Evolutionary conservation across 169 alveolate species (phyloP), one percentile per base, ranked within the genome.

Genomic region (Cryptosporidium andersoni): DNA sequence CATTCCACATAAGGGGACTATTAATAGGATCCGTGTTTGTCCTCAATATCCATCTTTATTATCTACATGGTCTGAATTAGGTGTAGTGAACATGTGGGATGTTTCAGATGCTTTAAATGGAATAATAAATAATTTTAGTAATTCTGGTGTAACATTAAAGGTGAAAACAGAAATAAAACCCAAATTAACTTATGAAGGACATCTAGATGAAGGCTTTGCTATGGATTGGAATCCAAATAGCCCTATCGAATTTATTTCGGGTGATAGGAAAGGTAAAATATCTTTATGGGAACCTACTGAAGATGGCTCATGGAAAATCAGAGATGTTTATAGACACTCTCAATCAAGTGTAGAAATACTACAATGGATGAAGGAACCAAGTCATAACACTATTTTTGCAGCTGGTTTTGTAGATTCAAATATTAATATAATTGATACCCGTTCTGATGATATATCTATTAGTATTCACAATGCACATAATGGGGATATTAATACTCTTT

Each of bases 151-250:
- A 14, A 16, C 42, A 4, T 51, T 74, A 4, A 68, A 66, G n/a
- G 60, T 45, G 37, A 74, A 74, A 47, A 58, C 85, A 16, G 36
- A 25, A 25, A 25, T 58, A 43, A 74, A 74, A 51, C 85, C 85
- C 8, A 74, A 43, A 52, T 74, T 58, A 34, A 56, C 85, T 2
- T 74, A 74, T 14, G 68, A 74, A 36, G 85, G 63, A 0, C 85
- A 74, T 14, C 49, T 74, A 9, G 85, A 74, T 60, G 85, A 74
- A 37, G 85, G 85, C 12, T 74, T 74, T 49, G 55, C 85, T 2
- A 74, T 74, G 85, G 85, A 74, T 55, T 74, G 85, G 85, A 74
- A 74, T 60, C 68, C 67, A 37, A 55, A 74, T n/a, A n/a, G 45
- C n/a, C 47, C 55, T 36, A 68, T 68, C 4, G 62, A 74, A n/a